Percentiles rank a stretch among this genome's conserved stretches.
Conservation (phyloP, 164 flowering plant species). For the Annona squamosa region DNA sequence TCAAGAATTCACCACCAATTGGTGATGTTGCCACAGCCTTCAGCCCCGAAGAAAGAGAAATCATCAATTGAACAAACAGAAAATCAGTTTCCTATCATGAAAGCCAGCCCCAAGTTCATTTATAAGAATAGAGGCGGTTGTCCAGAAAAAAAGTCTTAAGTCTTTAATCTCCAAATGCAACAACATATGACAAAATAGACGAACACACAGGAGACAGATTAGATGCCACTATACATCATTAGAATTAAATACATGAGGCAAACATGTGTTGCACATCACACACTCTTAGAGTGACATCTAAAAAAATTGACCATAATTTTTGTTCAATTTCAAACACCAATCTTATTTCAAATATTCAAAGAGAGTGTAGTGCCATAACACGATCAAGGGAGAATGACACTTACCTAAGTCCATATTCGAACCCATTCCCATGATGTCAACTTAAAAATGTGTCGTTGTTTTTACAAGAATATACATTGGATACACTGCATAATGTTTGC, state of each 20-base stretch:
- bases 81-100: neutral
- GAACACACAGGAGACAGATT: neutral
- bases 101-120: neutral
- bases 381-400: too few species aligned
- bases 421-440: too few species aligned
- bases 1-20: conserved; percentile 88
- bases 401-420: too few species aligned
- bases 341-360: too few species aligned
- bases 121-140: neutral
- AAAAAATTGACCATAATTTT: too few species aligned
- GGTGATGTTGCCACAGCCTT: conserved; percentile 86
- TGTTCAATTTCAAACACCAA: too few species aligned
- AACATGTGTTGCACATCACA: neutral
- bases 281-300: neutral
- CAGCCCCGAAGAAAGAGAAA: neutral
- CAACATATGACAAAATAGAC: neutral
- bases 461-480: too few species aligned
- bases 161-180: neutral
- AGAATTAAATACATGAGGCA: neutral
- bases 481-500: too few species aligned
- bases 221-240: too few species aligned
- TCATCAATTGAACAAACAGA: conserved; percentile 4
- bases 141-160: neutral
- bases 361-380: too few species aligned
- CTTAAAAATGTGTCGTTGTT: too few species aligned